Base-by-base conservation (phyloP, 2,329 filamentous ascomycete genomes). In the Fusarium vanettenii region DNA sequence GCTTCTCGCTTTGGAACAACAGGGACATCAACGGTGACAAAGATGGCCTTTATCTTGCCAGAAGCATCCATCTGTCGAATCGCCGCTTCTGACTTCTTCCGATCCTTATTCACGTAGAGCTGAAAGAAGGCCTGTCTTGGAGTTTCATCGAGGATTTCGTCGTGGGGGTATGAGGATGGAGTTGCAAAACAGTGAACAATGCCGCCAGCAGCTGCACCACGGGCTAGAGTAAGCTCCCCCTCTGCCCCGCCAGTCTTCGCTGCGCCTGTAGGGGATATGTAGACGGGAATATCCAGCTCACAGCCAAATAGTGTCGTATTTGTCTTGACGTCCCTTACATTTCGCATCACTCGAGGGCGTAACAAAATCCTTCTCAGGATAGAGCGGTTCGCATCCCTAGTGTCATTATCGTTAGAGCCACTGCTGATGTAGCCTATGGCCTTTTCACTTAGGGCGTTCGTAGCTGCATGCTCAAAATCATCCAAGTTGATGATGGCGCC, bases 171-270 rank as follows among this genome's bases (percentile, higher is more conserved):
- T 1, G 89, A 90, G 1, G 90, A 90, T 60, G 88, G 90, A 14
- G 90, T 92, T 18, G 89, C 90, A 50, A 93, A 84, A 60, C 88
- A 89, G 76, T 92, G 89, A 33, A 91, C 87, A 8, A 92, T 86
- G 0, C 89, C 87, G 16, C 85, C 82, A 3, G 77, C 81, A 61
- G 56, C 64, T 11, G 76, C 76, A 31, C 60, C 76, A 27, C 55
- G 62, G 9, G 75, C 76, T 2, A 76, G 22, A 9, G 75, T 70
- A 5, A 78, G 20, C 6, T 79, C 75, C 7, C 77, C 77, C 27
- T 78, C 71, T 6, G 70, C 57, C 0, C 73, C 69, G 0, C 71
- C 76, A 4, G 65, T 69, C 18, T 66, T 69, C 3, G 60, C 78
- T 0, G 69, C 67, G 1, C 73, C 79, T 1, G 75, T 77, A 1